Evolutionary conservation across 1,284 basidiomycete genomes (phyloP), one percentile per base, ranked within the genome.

Genomic region (Lentinula novae-zelandiae): DNA sequence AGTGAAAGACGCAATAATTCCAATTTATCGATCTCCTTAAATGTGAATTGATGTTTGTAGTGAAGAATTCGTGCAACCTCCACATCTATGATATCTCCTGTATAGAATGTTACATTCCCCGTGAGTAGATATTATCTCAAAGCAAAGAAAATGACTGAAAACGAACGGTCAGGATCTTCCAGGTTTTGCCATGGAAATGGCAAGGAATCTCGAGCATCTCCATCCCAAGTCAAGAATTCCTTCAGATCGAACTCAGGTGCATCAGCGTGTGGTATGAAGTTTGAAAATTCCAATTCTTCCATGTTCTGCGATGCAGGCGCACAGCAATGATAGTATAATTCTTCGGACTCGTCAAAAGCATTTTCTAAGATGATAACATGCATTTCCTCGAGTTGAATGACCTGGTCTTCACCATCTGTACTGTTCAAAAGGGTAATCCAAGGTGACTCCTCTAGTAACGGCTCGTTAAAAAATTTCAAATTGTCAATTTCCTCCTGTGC

Each of bases 111-210:
- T 34, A 22, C 15, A n/a, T 27, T 4, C 27, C 0, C 27, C 3
- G 27, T 15, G n/a, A 22, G 20, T 27, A 40, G 15, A 13, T 39
- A 9, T 60, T 50, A 10, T 33, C 46, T 15, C 33, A 31, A n/a
- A 7, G 38, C 4, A 12, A 8, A 12, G 2, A n/a, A 12, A 12
- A 12, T 38, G 5, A 33, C 15, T 27, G 27, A 17, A 22, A 7
- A 71, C 75, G 66, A 59, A 82, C 80, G 63, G 62, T 82, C 80
- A 0, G 78, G 78, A 65, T 81, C 36, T 4, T 4, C n/a, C 9
- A 53, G 34, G 3, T 39, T 39, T 53, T 38, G 52, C 52, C 76
- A 3, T 58, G 60, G 57, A 72, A 72, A 5, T 69, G 66, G 2
- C 60, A 61, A 60, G 77, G 73, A 79, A 79, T 81, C 2, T 59